Evolutionary conservation across 2,329 filamentous ascomycete genomes (phyloP).

Genomic region (Parascedosporium putredinis): DNA sequence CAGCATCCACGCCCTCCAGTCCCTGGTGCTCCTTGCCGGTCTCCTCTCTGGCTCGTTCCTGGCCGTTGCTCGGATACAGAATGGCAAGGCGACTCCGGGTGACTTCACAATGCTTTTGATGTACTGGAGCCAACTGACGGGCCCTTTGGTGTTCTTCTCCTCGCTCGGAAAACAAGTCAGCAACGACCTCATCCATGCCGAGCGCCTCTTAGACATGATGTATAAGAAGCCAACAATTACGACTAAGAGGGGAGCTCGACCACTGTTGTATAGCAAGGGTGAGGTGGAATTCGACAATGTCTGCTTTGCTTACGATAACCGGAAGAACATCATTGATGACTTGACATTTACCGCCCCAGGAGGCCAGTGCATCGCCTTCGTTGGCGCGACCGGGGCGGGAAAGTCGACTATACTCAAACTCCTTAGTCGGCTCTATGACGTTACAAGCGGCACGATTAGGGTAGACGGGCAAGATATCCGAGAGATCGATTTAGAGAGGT

Average conservation of each 20-base stretch:
- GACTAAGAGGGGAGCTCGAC: constrained; percentile 38
- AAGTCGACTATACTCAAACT: constrained; percentile 49
- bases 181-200: constrained; percentile 45
- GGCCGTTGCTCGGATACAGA: constrained; percentile 55
- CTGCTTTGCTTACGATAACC: constrained; percentile 48
- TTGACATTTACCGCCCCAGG: constrained; percentile 39
- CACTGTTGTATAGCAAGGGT: constrained; percentile 40
- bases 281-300: constrained; percentile 45
- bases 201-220: constrained; percentile 48
- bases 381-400: constrained; percentile 49
- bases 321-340: constrained; percentile 45
- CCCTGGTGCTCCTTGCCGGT: constrained; percentile 56
- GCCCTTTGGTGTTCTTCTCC: constrained; percentile 61
- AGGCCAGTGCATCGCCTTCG: constrained; percentile 47
- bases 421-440: constrained; percentile 50
- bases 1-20: constrained; percentile 35
- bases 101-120: constrained; percentile 62
- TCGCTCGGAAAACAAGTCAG: constrained; percentile 45
- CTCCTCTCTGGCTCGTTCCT: constrained; percentile 53
- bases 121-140: constrained; percentile 64
- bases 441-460: constrained; percentile 38
- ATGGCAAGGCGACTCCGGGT: constrained; percentile 49
- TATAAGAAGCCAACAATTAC: constrained; percentile 43
- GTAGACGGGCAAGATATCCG: constrained; percentile 49
- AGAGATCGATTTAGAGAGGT: constrained; percentile 40